Evolutionary conservation across 2,329 filamentous ascomycete species (phyloP).

Genomic region (Xylariaceae sp.): DNA sequence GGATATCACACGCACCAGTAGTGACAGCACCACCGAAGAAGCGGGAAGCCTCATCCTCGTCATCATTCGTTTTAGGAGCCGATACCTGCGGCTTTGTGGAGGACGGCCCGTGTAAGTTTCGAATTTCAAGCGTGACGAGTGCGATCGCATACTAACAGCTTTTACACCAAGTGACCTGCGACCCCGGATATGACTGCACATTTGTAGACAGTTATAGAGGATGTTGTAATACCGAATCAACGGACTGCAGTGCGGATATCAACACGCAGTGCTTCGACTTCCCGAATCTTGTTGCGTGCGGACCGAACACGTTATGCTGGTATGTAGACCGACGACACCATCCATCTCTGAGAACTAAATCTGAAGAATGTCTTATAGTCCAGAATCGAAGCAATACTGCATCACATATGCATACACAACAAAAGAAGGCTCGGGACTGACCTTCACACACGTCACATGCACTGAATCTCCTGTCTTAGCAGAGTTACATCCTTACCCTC

Average conservation of each 20-base stretch:
- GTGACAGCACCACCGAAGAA: slow-evolving; percentile 14
- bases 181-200: slow-evolving; percentile 25
- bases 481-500: slow-evolving; percentile 28
- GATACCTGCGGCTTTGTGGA: slow-evolving; percentile 31
- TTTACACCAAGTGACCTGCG: slow-evolving; percentile 27
- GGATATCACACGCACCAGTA: slow-evolving; percentile 9
- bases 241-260: slow-evolving; percentile 27
- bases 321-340: slow-evolving; percentile 15
- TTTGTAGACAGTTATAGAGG: slow-evolving; percentile 28
- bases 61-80: slow-evolving; percentile 23
- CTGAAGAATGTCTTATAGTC: slow-evolving; percentile 15
- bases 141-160: slow-evolving; percentile 8
- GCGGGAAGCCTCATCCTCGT: background rate
- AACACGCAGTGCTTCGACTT: slow-evolving; percentile 28
- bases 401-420: slow-evolving; percentile 28
- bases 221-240: slow-evolving; percentile 24
- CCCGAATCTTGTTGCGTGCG: slow-evolving; percentile 20
- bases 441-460: slow-evolving; percentile 28
- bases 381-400: slow-evolving; percentile 22
- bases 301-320: slow-evolving; percentile 30
- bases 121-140: background rate
- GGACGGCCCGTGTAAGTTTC: slow-evolving; percentile 24
- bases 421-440: slow-evolving; percentile 17
- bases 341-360: background rate
- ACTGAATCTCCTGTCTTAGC: slow-evolving; percentile 23